These are phyloP conservation scores for Calonectria ilicicola DNA, from an alignment of 2,329 filamentous ascomycete species.

Conservation along the genomic window DNA sequence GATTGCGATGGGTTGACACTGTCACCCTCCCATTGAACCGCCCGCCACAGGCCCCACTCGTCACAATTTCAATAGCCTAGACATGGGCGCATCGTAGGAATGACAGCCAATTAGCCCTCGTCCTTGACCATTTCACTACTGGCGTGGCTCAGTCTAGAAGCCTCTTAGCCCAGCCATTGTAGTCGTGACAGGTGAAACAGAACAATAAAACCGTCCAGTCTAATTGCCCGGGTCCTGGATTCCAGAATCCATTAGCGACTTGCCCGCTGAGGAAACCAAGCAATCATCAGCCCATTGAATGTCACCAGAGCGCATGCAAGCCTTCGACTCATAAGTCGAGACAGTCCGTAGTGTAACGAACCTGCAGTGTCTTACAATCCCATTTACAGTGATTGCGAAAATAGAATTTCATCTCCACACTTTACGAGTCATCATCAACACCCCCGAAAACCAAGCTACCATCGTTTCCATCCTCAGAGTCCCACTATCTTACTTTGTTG, in stretches of 20 bases:
- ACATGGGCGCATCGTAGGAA: neutral
- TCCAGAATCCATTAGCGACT: neutral
- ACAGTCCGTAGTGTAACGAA: neutral
- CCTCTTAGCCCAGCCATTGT: neutral
- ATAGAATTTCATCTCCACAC: neutral
- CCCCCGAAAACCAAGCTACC: too few relatives aligned
- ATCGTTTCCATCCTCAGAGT: neutral
- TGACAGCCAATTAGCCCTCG: neutral
- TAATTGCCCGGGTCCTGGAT: neutral
- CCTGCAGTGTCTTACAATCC: neutral
- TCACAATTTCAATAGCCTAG: neutral
- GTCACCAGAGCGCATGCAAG: neutral
- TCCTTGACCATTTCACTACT: neutral
- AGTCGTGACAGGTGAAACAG: neutral
- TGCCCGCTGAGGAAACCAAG: neutral
- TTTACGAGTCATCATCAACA: too few relatives aligned
- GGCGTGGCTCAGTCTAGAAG: constrained; percentile 2
- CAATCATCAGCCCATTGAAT: too few relatives aligned
- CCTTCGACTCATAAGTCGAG: neutral
- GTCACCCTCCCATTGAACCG: neutral
- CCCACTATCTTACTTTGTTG: neutral
- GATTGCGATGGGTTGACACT: neutral
- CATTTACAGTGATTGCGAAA: neutral
- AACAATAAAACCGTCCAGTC: neutral
- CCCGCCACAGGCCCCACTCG: neutral